Evolutionary conservation across 345 rosid species (phyloP), one percentile per base, ranked within the genome.

Genomic region (Moringa oleifera): DNA sequence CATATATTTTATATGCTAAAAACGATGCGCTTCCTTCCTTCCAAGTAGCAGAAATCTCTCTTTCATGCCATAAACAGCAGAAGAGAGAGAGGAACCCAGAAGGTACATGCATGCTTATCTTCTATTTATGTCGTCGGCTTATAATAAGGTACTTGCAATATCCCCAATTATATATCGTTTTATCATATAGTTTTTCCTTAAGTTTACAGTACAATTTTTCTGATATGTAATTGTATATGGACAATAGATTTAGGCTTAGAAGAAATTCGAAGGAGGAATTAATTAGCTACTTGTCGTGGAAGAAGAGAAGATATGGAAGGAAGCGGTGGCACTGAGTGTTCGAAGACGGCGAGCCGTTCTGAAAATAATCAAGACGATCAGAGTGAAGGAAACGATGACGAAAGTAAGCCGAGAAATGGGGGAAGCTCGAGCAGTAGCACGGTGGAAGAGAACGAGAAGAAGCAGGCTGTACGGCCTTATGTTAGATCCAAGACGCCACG

Each of bases 361-460:
- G 22, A 65, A 11, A 62, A 59, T 58, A 63, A 66, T 59, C 62
- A 73, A 37, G 71, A 51, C 6, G 81, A 59, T 18, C 70, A 55
- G 20, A 66, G 62, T 52, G 86, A 75, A 20, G 82, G 49, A 22
- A 77, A 73, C 67, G 88, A 72, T 1, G 80, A 75, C 22, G 74
- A 71, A 50, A 72, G 76, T 64, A 70, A 54, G 73, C 75, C 58
- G 9, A 60, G 22, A 49, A 69, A 68, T 33, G 83, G 69, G 31
- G 79, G 79, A 28, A 82, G 84, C 65, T 89, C 96, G n/a, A 91
- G 96, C 86, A 91, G 81, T 71, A 89, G 96, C 73, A 89, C 95
- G 33, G 85, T 87, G 59, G 96, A 86, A 69, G 96, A 82, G 72
- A 79, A 58, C 18, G 79, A 83, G 21, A 88, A 86, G 85, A 84